Evolutionary conservation across 139 green algal genomes (phyloP), one percentile per base, ranked within the genome.

Genomic region (Tetraselmis striata): DNA sequence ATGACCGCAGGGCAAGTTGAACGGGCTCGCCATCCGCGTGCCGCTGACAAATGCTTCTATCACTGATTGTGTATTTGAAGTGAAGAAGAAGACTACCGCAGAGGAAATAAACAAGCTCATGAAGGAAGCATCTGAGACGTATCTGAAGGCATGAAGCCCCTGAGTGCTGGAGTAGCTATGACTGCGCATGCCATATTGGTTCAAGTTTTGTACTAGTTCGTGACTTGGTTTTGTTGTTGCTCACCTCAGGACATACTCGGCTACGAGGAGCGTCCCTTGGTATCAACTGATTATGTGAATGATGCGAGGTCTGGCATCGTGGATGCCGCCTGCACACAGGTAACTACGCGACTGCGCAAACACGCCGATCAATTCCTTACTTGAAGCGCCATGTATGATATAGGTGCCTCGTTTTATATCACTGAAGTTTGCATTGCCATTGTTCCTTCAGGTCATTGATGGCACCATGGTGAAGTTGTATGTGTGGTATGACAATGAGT

Each of bases 401-500:
- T 5, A 26, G 23, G 28, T 26, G 27, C 75, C 75, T 26, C 28
- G 32, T 58, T 77, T 29, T 1, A 83, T 27, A 58, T 59, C 18
- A 23, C 59, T 77, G 1, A 26, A 78, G n/a, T 67, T 27, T 78
- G 81, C 29, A 90, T 2, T 29, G 2, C 11, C 2, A 81, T 76
- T 75, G 5, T 77, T 28, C 2, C 2, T 77, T 77, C 86, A 95
- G 87, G 93, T 96, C 18, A 93, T 96, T 29, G 91, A 96, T 80
- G 84, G 81, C 58, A 94, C 84, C 0, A 84, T 94, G 89, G 89
- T 96, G 31, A 96, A 96, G 90, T 90, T 97, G 18, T 97, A 97
- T 78, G 90, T 87, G 0, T 97, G 94, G 80, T 96, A 96, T 80
- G 93, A 97, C 85, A 97, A 96, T 78, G 94, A 97, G 89, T 95